Percentiles rank a stretch among this genome's conserved stretches.
Conservation (phyloP, 2,329 filamentous ascomycete genomes). For the Penicillium expansum region DNA sequence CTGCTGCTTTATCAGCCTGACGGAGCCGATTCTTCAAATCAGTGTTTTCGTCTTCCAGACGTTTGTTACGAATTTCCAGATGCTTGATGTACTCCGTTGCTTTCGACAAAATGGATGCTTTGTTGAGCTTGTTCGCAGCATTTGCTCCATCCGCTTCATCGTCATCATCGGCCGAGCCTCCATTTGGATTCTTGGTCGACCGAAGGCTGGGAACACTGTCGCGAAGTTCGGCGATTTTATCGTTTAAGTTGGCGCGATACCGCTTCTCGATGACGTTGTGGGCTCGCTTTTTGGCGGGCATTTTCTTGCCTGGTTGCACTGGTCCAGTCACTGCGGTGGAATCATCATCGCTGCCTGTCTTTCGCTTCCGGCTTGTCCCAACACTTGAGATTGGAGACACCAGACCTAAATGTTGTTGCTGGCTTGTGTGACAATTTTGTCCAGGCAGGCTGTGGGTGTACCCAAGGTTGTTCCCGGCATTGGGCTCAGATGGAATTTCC, state of each 20-base stretch:
- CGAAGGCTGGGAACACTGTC: constrained; percentile 90
- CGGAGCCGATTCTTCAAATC: constrained; percentile 75
- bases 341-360: constrained; percentile 59
- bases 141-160: constrained; percentile 79
- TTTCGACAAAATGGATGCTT: constrained; percentile 93
- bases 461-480: background rate
- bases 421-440: constrained; percentile 4
- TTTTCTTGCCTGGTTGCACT: constrained; percentile 46
- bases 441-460: background rate
- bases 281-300: constrained; percentile 81
- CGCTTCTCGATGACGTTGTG: constrained; percentile 99
- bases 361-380: constrained; percentile 60
- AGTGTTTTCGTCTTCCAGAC: constrained; percentile 75
- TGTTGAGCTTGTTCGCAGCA: constrained; percentile 91
- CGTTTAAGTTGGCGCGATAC: constrained; percentile 93
- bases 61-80: constrained; percentile 83
- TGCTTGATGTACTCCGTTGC: constrained; percentile 95
- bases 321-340: constrained; percentile 31
- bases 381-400: constrained; percentile 28
- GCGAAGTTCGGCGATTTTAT: constrained; percentile 89
- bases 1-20: constrained; percentile 66
- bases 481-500: constrained; percentile 26
- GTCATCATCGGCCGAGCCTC: constrained; percentile 56
- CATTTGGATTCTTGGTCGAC: constrained; percentile 61
- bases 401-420: constrained; percentile 16